Evolutionary conservation across 2,329 filamentous ascomycete species (phyloP).

Genomic region (Didymella sp.): DNA sequence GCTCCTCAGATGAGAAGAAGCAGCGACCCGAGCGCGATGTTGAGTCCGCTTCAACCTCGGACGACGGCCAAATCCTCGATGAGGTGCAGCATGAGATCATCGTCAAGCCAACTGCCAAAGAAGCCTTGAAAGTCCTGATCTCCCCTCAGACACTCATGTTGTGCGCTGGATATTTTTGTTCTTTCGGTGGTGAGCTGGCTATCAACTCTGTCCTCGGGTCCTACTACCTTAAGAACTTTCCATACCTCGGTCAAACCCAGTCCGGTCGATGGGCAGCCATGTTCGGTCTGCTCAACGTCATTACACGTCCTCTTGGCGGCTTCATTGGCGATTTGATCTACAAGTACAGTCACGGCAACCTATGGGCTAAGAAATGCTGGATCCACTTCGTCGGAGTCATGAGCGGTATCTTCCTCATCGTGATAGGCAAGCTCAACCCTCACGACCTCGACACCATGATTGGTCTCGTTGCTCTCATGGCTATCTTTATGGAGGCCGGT

Average conservation of each 20-base stretch:
- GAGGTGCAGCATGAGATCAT: constrained; percentile 67
- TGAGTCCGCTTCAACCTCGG: constrained; percentile 54
- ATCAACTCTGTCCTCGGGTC: constrained; percentile 67
- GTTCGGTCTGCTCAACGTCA: constrained; percentile 76
- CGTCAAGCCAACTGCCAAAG: constrained; percentile 65
- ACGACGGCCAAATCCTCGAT: constrained; percentile 61
- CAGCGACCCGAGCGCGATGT: constrained; percentile 41
- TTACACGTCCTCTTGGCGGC: constrained; percentile 72
- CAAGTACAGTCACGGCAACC: constrained; percentile 53
- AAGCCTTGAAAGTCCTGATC: constrained; percentile 66
- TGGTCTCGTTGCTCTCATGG: constrained; percentile 77
- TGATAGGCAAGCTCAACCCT: constrained; percentile 70
- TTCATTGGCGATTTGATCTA: constrained; percentile 65
- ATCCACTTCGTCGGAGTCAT: constrained; percentile 64
- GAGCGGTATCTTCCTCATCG: constrained; percentile 65
- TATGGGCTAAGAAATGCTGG: constrained; percentile 71
- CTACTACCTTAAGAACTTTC: constrained; percentile 66
- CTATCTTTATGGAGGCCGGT: constrained; percentile 81
- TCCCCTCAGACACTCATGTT: constrained; percentile 64
- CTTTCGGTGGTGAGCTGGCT: constrained; percentile 66
- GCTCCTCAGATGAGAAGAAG: constrained; percentile 51
- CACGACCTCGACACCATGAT: constrained; percentile 71
- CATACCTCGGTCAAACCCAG: constrained; percentile 60
- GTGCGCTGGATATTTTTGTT: constrained; percentile 64
- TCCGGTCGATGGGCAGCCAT: constrained; percentile 71